Base-by-base conservation (phyloP, 345 rosid genomes). In the Cardamine resedifolia region DNA sequence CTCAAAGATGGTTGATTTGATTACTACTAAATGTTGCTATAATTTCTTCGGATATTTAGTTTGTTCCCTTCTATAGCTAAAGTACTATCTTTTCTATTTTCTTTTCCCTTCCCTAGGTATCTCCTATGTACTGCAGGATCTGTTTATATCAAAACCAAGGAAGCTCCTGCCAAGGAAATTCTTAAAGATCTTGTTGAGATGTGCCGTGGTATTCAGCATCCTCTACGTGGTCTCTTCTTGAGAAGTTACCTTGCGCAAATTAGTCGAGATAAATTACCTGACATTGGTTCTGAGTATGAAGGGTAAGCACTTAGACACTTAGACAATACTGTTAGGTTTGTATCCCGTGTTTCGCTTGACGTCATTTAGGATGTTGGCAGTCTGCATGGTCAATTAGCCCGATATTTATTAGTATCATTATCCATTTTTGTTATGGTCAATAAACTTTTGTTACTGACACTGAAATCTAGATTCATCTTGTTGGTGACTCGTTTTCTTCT, bases 141-240 rank as follows among this genome's bases (percentile, higher is more conserved):
- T 14, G 98, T 95, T 19, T 95, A 95, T 67, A 91, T 95, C 51
- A 92, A 85, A 81, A 88, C 99, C 52, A 90, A 95, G 83, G 99
- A 95, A 85, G 97, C 98, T 68, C 99, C 99, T 51, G 91, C 98
- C 10, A 95, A 87, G 81, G 99, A 95, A 79, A 87, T 95, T 58
- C 97, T 95, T 49, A 95, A 92, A 79, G 99, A 95, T 85, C 96
- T 95, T 31, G 99, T 95, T 57, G 99, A 95, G 80, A 95, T 95
- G 99, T 95, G 99, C 52, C 99, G 96, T 58, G 99, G 99, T 52
- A 88, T 95, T 84, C 99, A 95, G 83, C 83, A 95, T 87, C 99
- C 99, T 68, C 79, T 95, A 30, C 97, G 98, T 44, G 99, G 99
- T 76, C 98, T 95, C 55, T 95, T 95, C 78, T 82, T 95, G 61